Conservation (phyloP, 306 rosid species). For the Castanea mollissima region DNA sequence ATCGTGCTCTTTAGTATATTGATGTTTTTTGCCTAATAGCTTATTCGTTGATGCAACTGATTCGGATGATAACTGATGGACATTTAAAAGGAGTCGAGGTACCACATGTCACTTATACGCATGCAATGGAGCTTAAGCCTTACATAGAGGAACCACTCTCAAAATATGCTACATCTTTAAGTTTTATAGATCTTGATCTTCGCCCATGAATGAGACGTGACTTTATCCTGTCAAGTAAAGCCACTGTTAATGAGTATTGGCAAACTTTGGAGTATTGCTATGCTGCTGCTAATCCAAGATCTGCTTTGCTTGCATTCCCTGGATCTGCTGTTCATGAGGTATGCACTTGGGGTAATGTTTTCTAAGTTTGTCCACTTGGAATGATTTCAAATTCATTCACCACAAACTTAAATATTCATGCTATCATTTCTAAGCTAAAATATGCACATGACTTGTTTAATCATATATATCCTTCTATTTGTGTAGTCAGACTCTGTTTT, state of each 20-base stretch:
- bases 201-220: slow-evolving; percentile 98
- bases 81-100: slow-evolving; percentile 38
- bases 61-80: slow-evolving; percentile 55
- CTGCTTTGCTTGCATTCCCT: slow-evolving; percentile 90
- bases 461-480: background rate
- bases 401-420: slow-evolving; percentile 6
- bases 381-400: slow-evolving; percentile 12
- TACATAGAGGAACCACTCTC: slow-evolving; percentile 90
- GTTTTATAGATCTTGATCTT: slow-evolving; percentile 58
- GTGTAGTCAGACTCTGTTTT: background rate
- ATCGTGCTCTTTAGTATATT: background rate
- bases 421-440: slow-evolving; percentile 4
- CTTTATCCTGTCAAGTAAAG: slow-evolving; percentile 69
- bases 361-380: background rate
- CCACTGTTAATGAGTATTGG: slow-evolving; percentile 91
- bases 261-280: slow-evolving; percentile 81
- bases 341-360: slow-evolving; percentile 5
- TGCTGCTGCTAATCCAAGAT: slow-evolving; percentile 73
- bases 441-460: slow-evolving; percentile 2
- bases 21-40: slow-evolving; percentile 23
- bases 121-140: slow-evolving; percentile 85
- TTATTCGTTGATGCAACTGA: slow-evolving; percentile 58
- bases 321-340: slow-evolving; percentile 91
- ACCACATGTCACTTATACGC: slow-evolving; percentile 42
- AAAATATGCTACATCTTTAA: slow-evolving; percentile 56